Evolutionary conservation across 1,284 basidiomycete species (phyloP).

Genomic region (Schizopora paradoxa): DNA sequence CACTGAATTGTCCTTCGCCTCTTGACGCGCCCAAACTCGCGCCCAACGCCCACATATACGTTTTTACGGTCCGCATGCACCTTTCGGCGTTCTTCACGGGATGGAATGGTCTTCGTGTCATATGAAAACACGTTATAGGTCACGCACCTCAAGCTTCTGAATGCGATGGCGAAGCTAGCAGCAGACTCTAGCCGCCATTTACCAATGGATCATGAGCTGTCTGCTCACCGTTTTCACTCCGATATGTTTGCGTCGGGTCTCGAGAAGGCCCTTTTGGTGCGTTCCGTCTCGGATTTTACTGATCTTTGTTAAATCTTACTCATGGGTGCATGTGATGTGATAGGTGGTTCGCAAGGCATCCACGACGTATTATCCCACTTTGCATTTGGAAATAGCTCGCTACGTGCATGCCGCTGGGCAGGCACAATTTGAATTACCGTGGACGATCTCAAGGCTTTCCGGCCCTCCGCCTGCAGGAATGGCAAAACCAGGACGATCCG

Average conservation of each 20-base stretch:
- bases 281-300: constrained; percentile 16
- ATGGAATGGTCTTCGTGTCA: too few species aligned
- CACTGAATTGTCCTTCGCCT: not conserved
- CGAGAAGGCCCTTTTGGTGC: constrained; percentile 73
- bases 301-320: constrained; percentile 19
- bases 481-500: constrained; percentile 33
- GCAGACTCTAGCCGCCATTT: constrained; percentile 61
- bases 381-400: constrained; percentile 87
- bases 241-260: constrained; percentile 87
- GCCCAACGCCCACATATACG: too few species aligned
- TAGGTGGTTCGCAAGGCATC: constrained; percentile 92
- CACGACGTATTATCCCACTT: constrained; percentile 83
- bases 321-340: not conserved
- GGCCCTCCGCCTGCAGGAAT: constrained; percentile 60
- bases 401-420: constrained; percentile 65
- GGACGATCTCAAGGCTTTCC: constrained; percentile 64
- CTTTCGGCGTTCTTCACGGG: too few species aligned
- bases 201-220: constrained; percentile 62
- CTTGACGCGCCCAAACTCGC: not conserved
- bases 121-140: constrained; percentile 61
- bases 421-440: constrained; percentile 71
- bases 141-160: constrained; percentile 78
- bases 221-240: constrained; percentile 73
- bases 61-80: too few species aligned
- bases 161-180: constrained; percentile 62